A percentile compares a stretch with the other conserved stretches of the same genome.
These are phyloP conservation scores for Limonium bicolor DNA, from an alignment of 148 eudicot species.

Conservation along the genomic window DNA sequence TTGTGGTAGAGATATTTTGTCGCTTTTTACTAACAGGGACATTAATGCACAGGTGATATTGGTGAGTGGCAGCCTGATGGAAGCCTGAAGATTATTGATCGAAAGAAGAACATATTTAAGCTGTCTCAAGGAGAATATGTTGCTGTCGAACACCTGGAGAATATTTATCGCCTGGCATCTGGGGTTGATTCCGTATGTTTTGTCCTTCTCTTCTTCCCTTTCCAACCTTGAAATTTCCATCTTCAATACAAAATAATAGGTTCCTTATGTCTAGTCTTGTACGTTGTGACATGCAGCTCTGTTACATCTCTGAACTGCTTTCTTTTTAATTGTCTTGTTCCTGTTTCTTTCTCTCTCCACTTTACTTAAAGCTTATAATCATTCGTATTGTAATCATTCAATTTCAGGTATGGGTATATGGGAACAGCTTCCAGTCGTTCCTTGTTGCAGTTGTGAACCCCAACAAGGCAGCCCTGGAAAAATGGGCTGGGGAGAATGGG, in stretches of 20 bases:
- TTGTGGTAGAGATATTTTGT: background rate
- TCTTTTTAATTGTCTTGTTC: background rate
- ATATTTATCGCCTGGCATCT: constrained; percentile 55
- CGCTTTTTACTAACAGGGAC: background rate
- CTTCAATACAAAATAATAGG: no score
- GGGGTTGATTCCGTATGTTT: constrained; percentile 61
- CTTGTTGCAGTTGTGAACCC: constrained; percentile 67
- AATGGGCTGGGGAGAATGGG: constrained; percentile 51
- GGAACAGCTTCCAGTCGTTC: constrained; percentile 70
- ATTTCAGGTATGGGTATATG: constrained; percentile 68
- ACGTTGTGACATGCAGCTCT: no score
- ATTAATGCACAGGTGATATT: constrained; percentile 57
- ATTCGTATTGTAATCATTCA: background rate
- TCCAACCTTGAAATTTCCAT: no score
- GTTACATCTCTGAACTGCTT: no score
- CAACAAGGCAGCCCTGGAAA: constrained; percentile 42
- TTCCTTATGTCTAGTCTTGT: no score
- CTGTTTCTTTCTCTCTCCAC: background rate
- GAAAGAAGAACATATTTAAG: constrained; percentile 96
- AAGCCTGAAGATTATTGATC: constrained; percentile 82
- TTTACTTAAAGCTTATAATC: background rate
- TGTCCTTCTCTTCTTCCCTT: background rate
- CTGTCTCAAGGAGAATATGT: constrained; percentile 99
- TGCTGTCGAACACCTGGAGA: constrained; percentile 96
- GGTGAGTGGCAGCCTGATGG: constrained; percentile 99